Evolutionary conservation across 106 monocot genomes (phyloP).

Genomic region (Amphibolis antarctica): DNA sequence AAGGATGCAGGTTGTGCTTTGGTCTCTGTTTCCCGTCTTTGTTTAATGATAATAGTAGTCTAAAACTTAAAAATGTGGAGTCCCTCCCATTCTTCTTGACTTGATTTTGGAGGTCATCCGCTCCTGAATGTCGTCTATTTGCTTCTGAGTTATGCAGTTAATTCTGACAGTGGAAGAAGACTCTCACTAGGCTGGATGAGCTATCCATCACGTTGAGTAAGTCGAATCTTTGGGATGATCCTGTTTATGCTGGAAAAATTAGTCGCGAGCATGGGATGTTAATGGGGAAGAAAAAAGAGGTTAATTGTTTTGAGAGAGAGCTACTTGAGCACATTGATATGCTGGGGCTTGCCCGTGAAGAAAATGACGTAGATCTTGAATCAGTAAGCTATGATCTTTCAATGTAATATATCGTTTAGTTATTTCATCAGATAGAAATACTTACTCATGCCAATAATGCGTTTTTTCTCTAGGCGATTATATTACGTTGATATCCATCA

Average conservation of each 20-base stretch:
- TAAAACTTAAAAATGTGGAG: background rate
- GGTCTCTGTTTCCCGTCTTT: background rate
- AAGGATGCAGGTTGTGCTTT: slow-evolving; percentile 53
- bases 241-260: slow-evolving; percentile 63
- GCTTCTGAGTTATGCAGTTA: slow-evolving; percentile 2
- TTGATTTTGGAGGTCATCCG: background rate
- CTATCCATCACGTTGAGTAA: slow-evolving; percentile 53
- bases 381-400: slow-evolving; percentile 40
- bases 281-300: slow-evolving; percentile 75
- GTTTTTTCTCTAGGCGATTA: too few species aligned
- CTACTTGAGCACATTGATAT: slow-evolving; percentile 91
- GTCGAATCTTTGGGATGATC: slow-evolving; percentile 82
- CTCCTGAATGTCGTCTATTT: slow-evolving; percentile 2
- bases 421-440: too few species aligned
- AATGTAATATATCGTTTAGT: slow-evolving; percentile 18
- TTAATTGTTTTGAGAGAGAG: slow-evolving; percentile 65
- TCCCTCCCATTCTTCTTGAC: background rate
- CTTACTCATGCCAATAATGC: too few species aligned
- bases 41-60: background rate
- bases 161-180: slow-evolving; percentile 69
- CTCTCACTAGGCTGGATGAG: slow-evolving; percentile 44
- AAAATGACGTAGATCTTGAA: slow-evolving; percentile 70
- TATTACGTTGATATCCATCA: too few species aligned
- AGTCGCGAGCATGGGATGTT: slow-evolving; percentile 87
- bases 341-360: slow-evolving; percentile 89